Conservation (phyloP, 1,284 basidiomycete species). For the Rhodotorula sp. region DNA sequence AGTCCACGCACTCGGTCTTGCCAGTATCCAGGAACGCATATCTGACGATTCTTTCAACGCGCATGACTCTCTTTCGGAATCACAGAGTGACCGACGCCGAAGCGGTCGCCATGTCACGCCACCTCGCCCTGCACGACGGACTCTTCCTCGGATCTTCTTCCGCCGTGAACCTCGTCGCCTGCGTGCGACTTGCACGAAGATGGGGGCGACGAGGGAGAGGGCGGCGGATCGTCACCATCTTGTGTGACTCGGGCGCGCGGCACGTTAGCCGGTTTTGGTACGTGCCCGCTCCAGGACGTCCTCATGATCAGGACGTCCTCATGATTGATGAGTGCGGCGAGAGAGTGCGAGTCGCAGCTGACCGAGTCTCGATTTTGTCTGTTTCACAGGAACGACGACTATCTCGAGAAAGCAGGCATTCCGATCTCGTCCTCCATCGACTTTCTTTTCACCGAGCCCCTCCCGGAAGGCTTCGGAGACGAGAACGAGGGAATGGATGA, state of each 20-base stretch:
- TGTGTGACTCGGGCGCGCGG: slow-evolving; percentile 43
- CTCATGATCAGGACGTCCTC: too few species aligned
- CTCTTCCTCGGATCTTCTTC: slow-evolving; percentile 94
- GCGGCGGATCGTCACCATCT: slow-evolving; percentile 18
- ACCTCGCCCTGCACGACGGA: slow-evolving; percentile 82
- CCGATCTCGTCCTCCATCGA: slow-evolving; percentile 22
- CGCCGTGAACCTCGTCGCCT: slow-evolving; percentile 91
- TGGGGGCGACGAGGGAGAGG: slow-evolving; percentile 47
- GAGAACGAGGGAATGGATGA: not conserved
- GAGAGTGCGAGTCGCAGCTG: too few species aligned
- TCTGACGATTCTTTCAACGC: not conserved
- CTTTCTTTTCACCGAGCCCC: slow-evolving; percentile 15
- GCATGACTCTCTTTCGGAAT: not conserved
- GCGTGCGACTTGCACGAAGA: slow-evolving; percentile 70
- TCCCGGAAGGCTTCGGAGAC: not conserved
- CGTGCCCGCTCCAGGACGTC: not conserved
- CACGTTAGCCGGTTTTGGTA: slow-evolving; percentile 45
- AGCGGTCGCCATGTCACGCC: slow-evolving; percentile 87
- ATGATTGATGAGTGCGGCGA: too few species aligned
- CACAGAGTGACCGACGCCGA: slow-evolving; percentile 79
- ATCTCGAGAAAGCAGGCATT: slow-evolving; percentile 25
- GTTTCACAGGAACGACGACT: slow-evolving; percentile 36
- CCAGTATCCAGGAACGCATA: not conserved
- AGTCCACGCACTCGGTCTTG: not conserved
- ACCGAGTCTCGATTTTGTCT: fast-evolving